Evolutionary conservation across 345 rosid genomes (phyloP).

Genomic region (Lepidium sativum): DNA sequence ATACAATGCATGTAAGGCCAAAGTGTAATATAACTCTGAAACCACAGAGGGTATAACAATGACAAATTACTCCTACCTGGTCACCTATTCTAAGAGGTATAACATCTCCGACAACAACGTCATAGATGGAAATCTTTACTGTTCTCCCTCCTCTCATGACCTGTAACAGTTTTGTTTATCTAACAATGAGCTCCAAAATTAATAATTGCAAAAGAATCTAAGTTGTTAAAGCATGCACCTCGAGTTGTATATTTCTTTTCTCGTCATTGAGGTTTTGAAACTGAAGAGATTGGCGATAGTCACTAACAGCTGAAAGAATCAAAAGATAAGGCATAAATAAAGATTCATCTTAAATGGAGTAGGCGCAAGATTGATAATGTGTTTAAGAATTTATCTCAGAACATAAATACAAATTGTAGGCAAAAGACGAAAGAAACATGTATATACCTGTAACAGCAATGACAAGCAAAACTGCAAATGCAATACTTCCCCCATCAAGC

Average conservation of each 20-base stretch:
- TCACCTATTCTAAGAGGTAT: constrained; percentile 94
- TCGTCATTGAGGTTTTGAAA: constrained; percentile 92
- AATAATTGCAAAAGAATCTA: not conserved
- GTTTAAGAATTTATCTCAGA: not conserved
- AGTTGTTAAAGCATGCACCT: constrained; percentile 43
- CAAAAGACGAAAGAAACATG: not conserved
- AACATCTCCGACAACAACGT: constrained; percentile 91
- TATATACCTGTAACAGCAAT: constrained; percentile 81
- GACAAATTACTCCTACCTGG: constrained; percentile 53
- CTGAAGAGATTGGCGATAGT: constrained; percentile 98
- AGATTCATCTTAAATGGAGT: not conserved
- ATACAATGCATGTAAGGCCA: not conserved
- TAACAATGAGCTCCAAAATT: not conserved
- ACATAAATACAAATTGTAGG: not conserved
- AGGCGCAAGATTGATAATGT: not conserved
- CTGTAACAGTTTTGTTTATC: constrained; percentile 34
- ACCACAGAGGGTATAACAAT: constrained; percentile 1
- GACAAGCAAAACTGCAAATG: constrained; percentile 90
- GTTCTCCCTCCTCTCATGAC: constrained; percentile 84
- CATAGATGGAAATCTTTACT: constrained; percentile 84
- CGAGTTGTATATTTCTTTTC: constrained; percentile 86
- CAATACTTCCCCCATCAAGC: constrained; percentile 98
- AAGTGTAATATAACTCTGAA: not conserved
- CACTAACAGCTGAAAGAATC: constrained; percentile 67
- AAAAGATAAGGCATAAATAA: not conserved